phyloP scores from a whole-genome alignment of 768 basidiomycete species.

The Agaricus blazei region DNA sequence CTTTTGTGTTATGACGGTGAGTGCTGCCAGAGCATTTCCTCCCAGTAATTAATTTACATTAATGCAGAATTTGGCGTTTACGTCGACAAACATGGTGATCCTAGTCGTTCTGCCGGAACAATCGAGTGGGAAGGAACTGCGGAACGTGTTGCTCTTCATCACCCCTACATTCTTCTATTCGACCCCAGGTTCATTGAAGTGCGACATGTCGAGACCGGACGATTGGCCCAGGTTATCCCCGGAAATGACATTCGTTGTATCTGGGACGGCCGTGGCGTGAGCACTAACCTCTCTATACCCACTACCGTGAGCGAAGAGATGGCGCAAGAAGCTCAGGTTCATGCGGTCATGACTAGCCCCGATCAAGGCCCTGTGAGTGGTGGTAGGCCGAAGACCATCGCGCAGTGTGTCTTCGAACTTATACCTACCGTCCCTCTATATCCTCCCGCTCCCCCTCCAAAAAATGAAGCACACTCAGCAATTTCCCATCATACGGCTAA shows the following conservation, averaged over 20 bases:
- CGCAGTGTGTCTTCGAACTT: conserved; percentile 75
- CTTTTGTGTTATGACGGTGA: conserved; percentile 88
- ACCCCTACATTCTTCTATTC: conserved; percentile 87
- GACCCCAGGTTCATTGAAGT: conserved; percentile 92
- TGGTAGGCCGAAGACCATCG: conserved; percentile 43
- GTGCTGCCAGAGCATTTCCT: conserved; percentile 15
- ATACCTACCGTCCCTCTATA: conserved; percentile 71
- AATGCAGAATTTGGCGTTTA: conserved; percentile 85
- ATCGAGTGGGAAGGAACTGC: conserved; percentile 97
- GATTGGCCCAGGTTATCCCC: conserved; percentile 79
- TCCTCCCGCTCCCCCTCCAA: conserved; percentile 30
- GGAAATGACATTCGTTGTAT: conserved; percentile 83
- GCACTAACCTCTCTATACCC: conserved; percentile 58
- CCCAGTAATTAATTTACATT: neutral
- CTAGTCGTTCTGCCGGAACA: conserved; percentile 64
- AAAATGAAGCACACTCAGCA: conserved; percentile 10
- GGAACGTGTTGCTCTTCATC: conserved; percentile 86
- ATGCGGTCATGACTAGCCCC: conserved; percentile 76
- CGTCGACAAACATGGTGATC: conserved; percentile 90
- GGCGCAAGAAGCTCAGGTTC: conserved; percentile 76
- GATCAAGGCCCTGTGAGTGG: conserved; percentile 36
- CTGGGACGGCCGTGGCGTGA: conserved; percentile 77
- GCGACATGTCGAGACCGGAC: conserved; percentile 77
- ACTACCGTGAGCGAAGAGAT: conserved; percentile 56
- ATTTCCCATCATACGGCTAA: neutral